Conservation (phyloP, 257 asterid genomes). For the Plantago major region DNA sequence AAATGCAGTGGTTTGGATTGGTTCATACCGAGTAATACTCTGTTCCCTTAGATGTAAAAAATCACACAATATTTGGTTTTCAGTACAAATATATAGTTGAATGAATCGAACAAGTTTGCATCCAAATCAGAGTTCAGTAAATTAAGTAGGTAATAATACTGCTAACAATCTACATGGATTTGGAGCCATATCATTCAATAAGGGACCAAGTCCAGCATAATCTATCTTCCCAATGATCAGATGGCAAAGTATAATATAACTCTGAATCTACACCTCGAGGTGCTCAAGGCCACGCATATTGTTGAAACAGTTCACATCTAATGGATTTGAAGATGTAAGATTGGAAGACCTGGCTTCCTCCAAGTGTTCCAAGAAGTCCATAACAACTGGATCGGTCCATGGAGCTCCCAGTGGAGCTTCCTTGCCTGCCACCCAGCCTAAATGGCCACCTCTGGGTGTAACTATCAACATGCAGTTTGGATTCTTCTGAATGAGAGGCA, state of each 20-base stretch:
- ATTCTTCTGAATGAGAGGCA: constrained; percentile 48
- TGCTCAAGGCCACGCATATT: constrained; percentile 20
- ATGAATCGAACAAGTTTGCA: too few relatives aligned
- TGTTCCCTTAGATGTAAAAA: too few relatives aligned
- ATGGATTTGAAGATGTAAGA: constrained; percentile 14
- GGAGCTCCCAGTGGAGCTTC: constrained; percentile 86
- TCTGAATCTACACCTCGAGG: constrained; percentile 24
- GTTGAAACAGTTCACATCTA: constrained; percentile 5
- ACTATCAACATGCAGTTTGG: constrained; percentile 73
- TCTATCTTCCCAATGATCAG: neutral
- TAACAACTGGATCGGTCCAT: constrained; percentile 84
- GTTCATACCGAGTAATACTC: too few relatives aligned
- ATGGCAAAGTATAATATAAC: neutral
- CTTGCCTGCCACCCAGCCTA: constrained; percentile 96
- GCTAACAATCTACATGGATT: too few relatives aligned
- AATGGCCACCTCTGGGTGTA: constrained; percentile 94
- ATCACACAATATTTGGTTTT: too few relatives aligned
- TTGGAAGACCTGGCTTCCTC: constrained; percentile 32
- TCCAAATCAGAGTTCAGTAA: too few relatives aligned
- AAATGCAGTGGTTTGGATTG: too few relatives aligned
- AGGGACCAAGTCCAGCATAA: too few relatives aligned
- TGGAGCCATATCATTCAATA: too few relatives aligned
- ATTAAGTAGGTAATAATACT: too few relatives aligned
- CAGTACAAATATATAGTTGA: too few relatives aligned
- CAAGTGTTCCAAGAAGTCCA: constrained; percentile 82